phyloP scores from a whole-genome alignment of 306 rosid genomes.

The Prunus armeniaca region DNA sequence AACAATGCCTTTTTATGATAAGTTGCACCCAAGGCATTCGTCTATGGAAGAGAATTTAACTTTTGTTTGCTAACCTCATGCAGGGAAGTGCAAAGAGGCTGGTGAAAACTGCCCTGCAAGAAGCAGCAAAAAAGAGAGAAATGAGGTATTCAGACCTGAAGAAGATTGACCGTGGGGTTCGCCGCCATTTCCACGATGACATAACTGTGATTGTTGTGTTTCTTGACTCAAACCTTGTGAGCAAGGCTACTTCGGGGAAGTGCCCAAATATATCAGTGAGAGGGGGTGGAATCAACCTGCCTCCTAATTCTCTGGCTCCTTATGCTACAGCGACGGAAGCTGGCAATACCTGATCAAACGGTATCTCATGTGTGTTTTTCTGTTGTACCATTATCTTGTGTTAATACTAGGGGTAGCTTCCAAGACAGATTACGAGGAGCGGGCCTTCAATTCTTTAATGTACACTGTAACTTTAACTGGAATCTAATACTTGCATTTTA shows the following conservation, averaged over 20 bases:
- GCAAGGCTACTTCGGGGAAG: constrained; percentile 73
- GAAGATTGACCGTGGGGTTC: constrained; percentile 94
- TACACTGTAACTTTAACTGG: constrained; percentile 66
- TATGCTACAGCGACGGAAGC: constrained; percentile 52
- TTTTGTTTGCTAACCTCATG: constrained; percentile 23
- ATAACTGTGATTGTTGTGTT: constrained; percentile 89
- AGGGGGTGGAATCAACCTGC: constrained; percentile 85
- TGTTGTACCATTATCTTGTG: constrained; percentile 64
- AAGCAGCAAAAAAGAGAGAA: constrained; percentile 98
- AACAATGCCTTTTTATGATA: not conserved
- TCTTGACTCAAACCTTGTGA: constrained; percentile 68
- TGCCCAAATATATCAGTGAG: constrained; percentile 59
- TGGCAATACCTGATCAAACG: constrained; percentile 48
- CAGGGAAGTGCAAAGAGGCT: constrained; percentile 97
- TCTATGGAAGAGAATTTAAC: not conserved
- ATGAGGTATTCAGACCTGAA: constrained; percentile 97
- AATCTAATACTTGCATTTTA: constrained; percentile 62
- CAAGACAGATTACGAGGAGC: constrained; percentile 43
- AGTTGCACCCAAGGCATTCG: not conserved
- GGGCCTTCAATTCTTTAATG: constrained; percentile 69
- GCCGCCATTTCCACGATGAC: constrained; percentile 97
- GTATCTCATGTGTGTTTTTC: constrained; percentile 32
- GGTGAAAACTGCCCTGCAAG: constrained; percentile 77
- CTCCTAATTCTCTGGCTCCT: constrained; percentile 72
- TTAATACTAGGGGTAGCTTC: constrained; percentile 81